A percentile compares a stretch with the other conserved stretches of the same genome.
These are phyloP conservation scores for Myxozyma sirexii DNA, from an alignment of 805 yeast genomes.

Conservation along the genomic window DNA sequence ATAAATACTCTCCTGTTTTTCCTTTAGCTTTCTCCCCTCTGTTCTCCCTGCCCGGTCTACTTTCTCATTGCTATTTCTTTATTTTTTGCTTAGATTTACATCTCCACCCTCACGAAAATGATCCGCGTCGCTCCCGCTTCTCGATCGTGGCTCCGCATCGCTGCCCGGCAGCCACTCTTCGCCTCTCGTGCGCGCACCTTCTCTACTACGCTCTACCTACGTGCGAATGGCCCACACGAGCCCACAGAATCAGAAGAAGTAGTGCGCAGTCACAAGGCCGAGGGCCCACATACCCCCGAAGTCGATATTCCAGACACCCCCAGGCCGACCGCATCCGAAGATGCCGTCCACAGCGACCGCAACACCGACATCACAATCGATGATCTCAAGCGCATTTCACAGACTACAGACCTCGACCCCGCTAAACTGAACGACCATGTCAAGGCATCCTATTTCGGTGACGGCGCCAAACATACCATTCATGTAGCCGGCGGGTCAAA, in stretches of 20 bases:
- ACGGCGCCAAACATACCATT: background rate
- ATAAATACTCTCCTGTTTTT: background rate
- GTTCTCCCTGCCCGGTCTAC: background rate
- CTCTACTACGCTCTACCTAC: background rate
- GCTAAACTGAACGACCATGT: slow-evolving; percentile 4
- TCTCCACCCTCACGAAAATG: background rate
- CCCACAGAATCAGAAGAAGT: slow-evolving; percentile 10
- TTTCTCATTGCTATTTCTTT: background rate
- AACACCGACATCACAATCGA: background rate
- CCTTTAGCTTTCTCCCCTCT: background rate
- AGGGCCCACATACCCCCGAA: slow-evolving; percentile 1
- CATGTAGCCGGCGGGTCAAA: background rate
- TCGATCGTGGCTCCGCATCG: background rate
- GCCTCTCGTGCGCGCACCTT: background rate
- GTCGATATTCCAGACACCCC: slow-evolving; percentile 4
- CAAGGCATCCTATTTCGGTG: background rate
- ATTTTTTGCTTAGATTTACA: background rate
- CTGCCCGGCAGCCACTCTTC: background rate
- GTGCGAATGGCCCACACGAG: background rate
- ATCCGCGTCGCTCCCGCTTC: background rate
- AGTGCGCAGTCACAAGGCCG: background rate
- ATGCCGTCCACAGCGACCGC: slow-evolving; percentile 9
- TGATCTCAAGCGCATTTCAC: slow-evolving; percentile 2
- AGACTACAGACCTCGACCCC: slow-evolving; percentile 9
- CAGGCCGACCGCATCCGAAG: slow-evolving; percentile 9